Percentiles rank a stretch among this genome's conserved stretches.
Evolutionary conservation across 2,329 filamentous ascomycete genomes (phyloP).

Genomic region (Aspergillus sp.): DNA sequence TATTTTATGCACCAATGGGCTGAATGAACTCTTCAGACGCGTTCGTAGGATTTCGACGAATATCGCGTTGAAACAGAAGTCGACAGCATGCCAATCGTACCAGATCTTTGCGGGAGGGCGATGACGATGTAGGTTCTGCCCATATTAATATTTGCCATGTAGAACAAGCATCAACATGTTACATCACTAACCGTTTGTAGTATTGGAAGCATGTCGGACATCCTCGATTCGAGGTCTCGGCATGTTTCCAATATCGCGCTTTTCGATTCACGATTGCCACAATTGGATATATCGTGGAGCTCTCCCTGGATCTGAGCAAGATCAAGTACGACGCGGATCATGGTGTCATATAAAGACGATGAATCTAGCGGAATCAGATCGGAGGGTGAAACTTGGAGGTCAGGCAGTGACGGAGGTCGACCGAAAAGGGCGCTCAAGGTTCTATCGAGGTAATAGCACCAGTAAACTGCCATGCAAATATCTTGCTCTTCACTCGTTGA

Average conservation of each 20-base stretch:
- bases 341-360: constrained; percentile 7
- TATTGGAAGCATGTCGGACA: constrained; percentile 19
- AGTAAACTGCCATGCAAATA: constrained; percentile 22
- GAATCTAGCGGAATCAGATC: neutral
- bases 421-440: constrained; percentile 26
- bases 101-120: constrained; percentile 10
- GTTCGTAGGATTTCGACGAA: constrained; percentile 28
- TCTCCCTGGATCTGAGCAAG: constrained; percentile 14
- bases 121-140: constrained; percentile 11
- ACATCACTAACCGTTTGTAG: constrained; percentile 19
- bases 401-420: constrained; percentile 21
- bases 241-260: constrained; percentile 8
- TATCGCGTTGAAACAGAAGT: constrained; percentile 28
- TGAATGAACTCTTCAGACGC: constrained; percentile 18
- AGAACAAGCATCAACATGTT: neutral
- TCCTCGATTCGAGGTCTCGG: constrained; percentile 17
- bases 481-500: constrained; percentile 17
- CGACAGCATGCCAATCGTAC: constrained; percentile 22
- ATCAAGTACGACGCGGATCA: constrained; percentile 14
- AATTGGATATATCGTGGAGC: constrained; percentile 4
- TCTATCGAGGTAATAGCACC: constrained; percentile 30
- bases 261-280: neutral
- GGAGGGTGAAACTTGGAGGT: constrained; percentile 7
- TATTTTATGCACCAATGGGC: constrained; percentile 22
- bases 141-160: neutral